Evolutionary conservation across 495 filamentous ascomycete genomes (phyloP).

Genomic region (Cercophora newfieldiana): DNA sequence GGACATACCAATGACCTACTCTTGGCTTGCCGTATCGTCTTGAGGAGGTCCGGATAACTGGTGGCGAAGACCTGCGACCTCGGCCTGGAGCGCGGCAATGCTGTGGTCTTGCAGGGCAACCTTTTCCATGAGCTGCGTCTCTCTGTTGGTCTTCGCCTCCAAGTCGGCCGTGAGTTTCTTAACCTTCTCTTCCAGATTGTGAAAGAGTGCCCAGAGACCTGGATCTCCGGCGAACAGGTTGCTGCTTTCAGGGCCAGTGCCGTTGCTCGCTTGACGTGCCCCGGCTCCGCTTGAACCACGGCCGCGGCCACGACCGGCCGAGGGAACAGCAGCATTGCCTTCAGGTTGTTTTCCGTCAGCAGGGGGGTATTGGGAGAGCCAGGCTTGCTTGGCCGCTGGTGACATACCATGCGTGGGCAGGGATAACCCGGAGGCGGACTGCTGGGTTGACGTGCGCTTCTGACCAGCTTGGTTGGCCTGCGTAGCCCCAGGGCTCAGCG

Average conservation of each 20-base stretch:
- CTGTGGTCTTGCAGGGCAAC: conserved; percentile 44
- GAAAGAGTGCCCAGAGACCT: conserved; percentile 51
- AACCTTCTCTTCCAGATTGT: conserved; percentile 50
- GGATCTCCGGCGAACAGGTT: conserved; percentile 47
- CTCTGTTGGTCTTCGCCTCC: conserved; percentile 20
- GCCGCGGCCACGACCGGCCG: conserved; percentile 28
- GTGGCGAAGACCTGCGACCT: conserved; percentile 28
- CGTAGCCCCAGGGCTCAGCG: conserved; percentile 72
- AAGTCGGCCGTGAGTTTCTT: conserved; percentile 40
- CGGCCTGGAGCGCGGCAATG: conserved; percentile 24
- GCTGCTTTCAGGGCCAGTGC: conserved; percentile 36
- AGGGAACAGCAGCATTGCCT: conserved; percentile 37
- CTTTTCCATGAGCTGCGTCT: conserved; percentile 37
- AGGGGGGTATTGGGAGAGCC: conserved; percentile 46
- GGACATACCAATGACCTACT: conserved; percentile 17
- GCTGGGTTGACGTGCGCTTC: conserved; percentile 41
- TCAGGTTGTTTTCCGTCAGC: conserved; percentile 50
- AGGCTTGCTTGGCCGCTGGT: conserved; percentile 33
- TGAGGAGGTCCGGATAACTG: conserved; percentile 13
- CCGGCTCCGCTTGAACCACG: conserved; percentile 27
- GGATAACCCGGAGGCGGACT: conserved; percentile 36
- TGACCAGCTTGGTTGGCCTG: conserved; percentile 61
- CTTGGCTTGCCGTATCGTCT: background rate
- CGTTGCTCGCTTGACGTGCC: conserved; percentile 31
- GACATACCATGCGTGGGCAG: conserved; percentile 42